Base-by-base conservation (phyloP, 2,329 filamentous ascomycete species). In the Trichoderma semiorbis region DNA sequence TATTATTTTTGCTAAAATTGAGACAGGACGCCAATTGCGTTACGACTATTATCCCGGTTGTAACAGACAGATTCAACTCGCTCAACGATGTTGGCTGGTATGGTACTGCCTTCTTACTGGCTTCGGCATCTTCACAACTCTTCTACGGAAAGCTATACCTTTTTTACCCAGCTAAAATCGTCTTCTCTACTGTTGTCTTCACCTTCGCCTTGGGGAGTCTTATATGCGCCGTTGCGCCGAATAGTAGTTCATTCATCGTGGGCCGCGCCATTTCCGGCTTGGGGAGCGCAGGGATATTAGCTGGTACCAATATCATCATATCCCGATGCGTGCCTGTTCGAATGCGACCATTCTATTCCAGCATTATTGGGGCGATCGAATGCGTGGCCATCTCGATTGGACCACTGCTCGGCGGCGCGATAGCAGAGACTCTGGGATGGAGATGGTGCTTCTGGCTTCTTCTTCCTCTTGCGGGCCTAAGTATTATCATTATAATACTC, bases 371-470 rank as follows among this genome's bases (percentile, higher is more conserved):
- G 26, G 16, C 55, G 14, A 55, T 60, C 34, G 50, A 60, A 47
- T 43, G 66, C 55, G 26, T 69, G n/a, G 66, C 66, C 53, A 69
- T 57, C 66, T 43, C 26, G n/a, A 53, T 69, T 57, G 66, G 66
- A 28, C 66, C 66, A 34, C n/a, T 69, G n/a, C 50, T 69, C 11
- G 66, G 66, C 36, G 66, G 66, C n/a, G 66, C 66, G 30, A 58
- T 69, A 32, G 53, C 66, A 32, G 50, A 57, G n/a, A 58, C 34
- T 57, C 12, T 60, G 26, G 53, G 66, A 36, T 69, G 66, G 66
- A 55, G 66, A 7, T 69, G 66, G 66, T 69, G 66, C 26, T 69
- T 69, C 21, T 69, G 66, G 66, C 16, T 69, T 39, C 50, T 58
- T 57, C 32, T 66, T 1, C 63, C 63, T 28, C 43, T 66, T 12